Evolutionary conservation across 2,329 filamentous ascomycete species (phyloP).

Genomic region (Alternaria gansuensis): DNA sequence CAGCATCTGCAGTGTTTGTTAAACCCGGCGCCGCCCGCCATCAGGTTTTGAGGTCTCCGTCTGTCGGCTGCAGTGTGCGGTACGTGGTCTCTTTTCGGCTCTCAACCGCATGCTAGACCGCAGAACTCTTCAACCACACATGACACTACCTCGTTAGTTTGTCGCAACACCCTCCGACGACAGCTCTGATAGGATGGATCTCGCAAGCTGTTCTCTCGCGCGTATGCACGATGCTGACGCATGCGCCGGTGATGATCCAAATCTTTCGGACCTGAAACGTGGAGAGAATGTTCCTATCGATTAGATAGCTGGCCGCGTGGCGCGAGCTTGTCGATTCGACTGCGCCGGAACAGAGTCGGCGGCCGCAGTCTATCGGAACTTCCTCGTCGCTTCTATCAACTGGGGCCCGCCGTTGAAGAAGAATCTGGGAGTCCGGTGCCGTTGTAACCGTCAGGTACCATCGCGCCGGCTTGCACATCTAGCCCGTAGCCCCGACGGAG

Average conservation of each 20-base stretch:
- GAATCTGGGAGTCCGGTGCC: constrained; percentile 3
- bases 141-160: not conserved
- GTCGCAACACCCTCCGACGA: not conserved
- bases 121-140: constrained; percentile 5
- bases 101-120: constrained; percentile 10
- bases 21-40: not conserved
- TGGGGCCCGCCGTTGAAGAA: constrained; percentile 9
- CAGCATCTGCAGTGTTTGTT: constrained; percentile 6
- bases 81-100: constrained; percentile 6
- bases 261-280: constrained; percentile 17
- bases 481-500: constrained; percentile 7
- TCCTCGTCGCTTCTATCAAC: constrained; percentile 7
- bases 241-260: constrained; percentile 10
- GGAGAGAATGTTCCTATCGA: constrained; percentile 34
- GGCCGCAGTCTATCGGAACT: constrained; percentile 5
- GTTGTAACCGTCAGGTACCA: constrained; percentile 12
- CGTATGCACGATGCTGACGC: constrained; percentile 16
- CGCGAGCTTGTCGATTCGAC: constrained; percentile 12
- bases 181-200: not conserved
- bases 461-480: constrained; percentile 4
- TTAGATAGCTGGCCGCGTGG: constrained; percentile 33
- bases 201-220: constrained; percentile 12
- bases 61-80: constrained; percentile 8
- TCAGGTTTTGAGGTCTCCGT: not conserved
- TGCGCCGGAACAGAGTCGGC: constrained; percentile 4